A percentile compares a stretch with the other conserved stretches of the same genome.
Evolutionary conservation across 371 early-diverging fungal species (phyloP).

Genomic region (Rhizopus microsporus): DNA sequence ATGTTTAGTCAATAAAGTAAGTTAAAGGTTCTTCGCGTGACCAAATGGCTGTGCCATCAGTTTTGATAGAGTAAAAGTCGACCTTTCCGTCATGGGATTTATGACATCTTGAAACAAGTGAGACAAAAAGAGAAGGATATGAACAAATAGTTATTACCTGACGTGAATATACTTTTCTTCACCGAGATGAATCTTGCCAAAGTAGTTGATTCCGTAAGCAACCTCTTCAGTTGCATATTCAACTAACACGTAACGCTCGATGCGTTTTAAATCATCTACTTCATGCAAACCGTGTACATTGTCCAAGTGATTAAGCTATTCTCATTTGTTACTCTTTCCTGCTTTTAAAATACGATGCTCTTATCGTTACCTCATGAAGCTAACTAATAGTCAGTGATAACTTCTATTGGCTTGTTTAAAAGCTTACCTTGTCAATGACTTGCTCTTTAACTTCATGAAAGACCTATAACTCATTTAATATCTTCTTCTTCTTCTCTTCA

Average conservation of each 20-base stretch:
- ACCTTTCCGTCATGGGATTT: slow-evolving; percentile 37
- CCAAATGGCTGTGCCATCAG: slow-evolving; percentile 56
- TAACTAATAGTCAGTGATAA: slow-evolving; percentile 2
- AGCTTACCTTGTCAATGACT: slow-evolving; percentile 37
- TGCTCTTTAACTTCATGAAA: slow-evolving; percentile 42
- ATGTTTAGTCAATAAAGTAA: slow-evolving; percentile 54
- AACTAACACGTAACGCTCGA: slow-evolving; percentile 45
- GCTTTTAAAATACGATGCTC: not conserved
- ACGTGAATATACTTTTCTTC: slow-evolving; percentile 52
- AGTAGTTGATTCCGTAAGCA: slow-evolving; percentile 56
- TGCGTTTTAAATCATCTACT: slow-evolving; percentile 49
- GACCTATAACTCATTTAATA: slow-evolving; percentile 24
- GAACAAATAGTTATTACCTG: slow-evolving; percentile 26
- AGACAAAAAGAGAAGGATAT: not conserved
- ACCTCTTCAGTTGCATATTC: slow-evolving; percentile 56
- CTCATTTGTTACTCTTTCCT: not conserved
- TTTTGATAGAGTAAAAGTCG: slow-evolving; percentile 49
- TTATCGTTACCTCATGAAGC: slow-evolving; percentile 31
- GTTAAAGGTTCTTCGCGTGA: slow-evolving; percentile 50
- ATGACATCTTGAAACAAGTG: slow-evolving; percentile 40
- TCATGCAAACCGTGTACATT: slow-evolving; percentile 50
- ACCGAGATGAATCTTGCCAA: slow-evolving; percentile 55
- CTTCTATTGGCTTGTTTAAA: not conserved
- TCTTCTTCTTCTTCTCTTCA: not conserved
- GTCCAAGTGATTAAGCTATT: slow-evolving; percentile 44